These are phyloP conservation scores for Lagenaria siceraria DNA, from an alignment of 306 rosid species.

Conservation along the genomic window DNA sequence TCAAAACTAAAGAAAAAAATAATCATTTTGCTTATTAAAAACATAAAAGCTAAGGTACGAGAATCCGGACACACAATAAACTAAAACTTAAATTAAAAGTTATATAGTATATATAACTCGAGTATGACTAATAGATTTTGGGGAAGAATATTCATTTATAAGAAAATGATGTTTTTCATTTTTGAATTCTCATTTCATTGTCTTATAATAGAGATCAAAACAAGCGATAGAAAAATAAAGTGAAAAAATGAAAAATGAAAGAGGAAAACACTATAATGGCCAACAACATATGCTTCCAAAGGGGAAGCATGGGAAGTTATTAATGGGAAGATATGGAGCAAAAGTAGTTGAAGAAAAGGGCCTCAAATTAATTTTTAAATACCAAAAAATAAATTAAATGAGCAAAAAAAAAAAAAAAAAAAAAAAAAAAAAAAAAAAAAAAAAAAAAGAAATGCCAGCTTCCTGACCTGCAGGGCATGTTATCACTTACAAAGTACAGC, in stretches of 20 bases:
- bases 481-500: background rate
- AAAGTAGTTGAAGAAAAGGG: slow-evolving; percentile 12
- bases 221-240: no score
- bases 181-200: background rate
- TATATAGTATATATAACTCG: no score
- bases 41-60: no score
- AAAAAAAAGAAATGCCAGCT: background rate
- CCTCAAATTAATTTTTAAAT: slow-evolving; percentile 4
- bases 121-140: no score
- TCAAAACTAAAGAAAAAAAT: no score
- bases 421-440: background rate
- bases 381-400: background rate
- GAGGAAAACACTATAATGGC: background rate
- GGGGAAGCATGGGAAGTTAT: slow-evolving; percentile 66
- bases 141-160: background rate
- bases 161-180: background rate
- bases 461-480: slow-evolving; percentile 5
- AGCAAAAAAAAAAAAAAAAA: background rate
- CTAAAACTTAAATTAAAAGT: no score
- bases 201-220: background rate
- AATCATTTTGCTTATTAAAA: no score
- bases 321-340: slow-evolving; percentile 41
- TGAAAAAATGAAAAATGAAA: background rate
- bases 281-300: slow-evolving; percentile 36
- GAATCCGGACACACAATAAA: no score